phyloP scores from a whole-genome alignment of 192 early-diverging fungal species.

The Diversispora epigaea region DNA sequence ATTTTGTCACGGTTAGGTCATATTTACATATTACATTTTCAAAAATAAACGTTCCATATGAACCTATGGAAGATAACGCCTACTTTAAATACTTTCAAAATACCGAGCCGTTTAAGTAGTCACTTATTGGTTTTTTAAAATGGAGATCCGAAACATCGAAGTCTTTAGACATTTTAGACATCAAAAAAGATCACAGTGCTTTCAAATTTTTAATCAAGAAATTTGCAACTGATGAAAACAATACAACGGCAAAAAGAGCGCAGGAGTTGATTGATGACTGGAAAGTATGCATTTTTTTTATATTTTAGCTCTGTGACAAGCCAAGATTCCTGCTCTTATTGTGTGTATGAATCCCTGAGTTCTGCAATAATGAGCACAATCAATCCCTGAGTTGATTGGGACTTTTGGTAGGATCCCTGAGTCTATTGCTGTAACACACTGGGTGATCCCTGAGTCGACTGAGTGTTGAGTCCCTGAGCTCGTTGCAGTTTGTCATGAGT shows the following conservation, averaged over 20 bases:
- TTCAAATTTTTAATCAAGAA: constrained; percentile 27
- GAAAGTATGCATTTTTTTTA: constrained; percentile 21
- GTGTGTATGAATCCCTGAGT: neutral
- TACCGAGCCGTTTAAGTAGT: constrained; percentile 14
- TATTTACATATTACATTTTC: no score
- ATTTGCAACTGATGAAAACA: constrained; percentile 11
- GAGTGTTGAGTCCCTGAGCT: constrained; percentile 31
- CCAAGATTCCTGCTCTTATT: constrained; percentile 30
- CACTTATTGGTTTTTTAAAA: constrained; percentile 27
- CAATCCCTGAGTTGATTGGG: constrained; percentile 33
- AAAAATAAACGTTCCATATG: no score
- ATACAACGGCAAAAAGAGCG: constrained; percentile 14
- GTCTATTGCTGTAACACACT: constrained; percentile 33
- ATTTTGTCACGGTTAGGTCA: no score
- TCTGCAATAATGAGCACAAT: constrained; percentile 29
- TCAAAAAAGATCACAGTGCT: constrained; percentile 24
- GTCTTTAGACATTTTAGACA: constrained; percentile 1
- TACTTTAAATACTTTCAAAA: constrained; percentile 18
- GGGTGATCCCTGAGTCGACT: constrained; percentile 19
- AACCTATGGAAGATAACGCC: neutral
- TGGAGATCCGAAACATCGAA: constrained; percentile 23
- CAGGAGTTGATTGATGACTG: constrained; percentile 29
- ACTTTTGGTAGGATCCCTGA: constrained; percentile 29
- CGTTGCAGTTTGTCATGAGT: constrained; percentile 32
- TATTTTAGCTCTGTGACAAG: constrained; percentile 15